A percentile compares a stretch with the other conserved stretches of the same genome.
These are phyloP conservation scores for Aspergillus cavernicola DNA, from an alignment of 495 filamentous ascomycete genomes.

Conservation along the genomic window DNA sequence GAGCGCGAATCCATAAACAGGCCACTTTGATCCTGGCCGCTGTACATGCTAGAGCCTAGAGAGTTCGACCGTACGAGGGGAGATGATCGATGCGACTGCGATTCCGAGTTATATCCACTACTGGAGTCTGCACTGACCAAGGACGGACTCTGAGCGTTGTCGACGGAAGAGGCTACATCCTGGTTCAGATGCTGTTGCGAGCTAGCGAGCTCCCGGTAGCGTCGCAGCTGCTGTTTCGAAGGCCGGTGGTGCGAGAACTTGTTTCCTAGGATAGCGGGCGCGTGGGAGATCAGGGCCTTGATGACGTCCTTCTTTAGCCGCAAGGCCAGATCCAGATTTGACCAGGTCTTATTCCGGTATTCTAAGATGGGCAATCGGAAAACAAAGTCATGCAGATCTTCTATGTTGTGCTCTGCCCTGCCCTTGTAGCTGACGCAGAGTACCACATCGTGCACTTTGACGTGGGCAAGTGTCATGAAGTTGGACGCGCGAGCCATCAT, in stretches of 20 bases:
- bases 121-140: conserved; percentile 38
- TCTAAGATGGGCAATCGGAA: conserved; percentile 93
- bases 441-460: conserved; percentile 91
- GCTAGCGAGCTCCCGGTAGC: conserved; percentile 72
- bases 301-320: conserved; percentile 92
- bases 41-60: conserved; percentile 33
- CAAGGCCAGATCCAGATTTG: conserved; percentile 89
- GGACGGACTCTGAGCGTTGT: conserved; percentile 22
- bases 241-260: conserved; percentile 89
- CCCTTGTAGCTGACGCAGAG: conserved; percentile 97
- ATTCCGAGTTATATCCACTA: conserved; percentile 34
- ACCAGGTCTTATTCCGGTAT: conserved; percentile 98
- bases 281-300: conserved; percentile 88
- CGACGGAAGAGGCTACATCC: conserved; percentile 33
- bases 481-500: conserved; percentile 96
- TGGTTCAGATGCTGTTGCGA: conserved; percentile 47
- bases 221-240: conserved; percentile 69
- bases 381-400: conserved; percentile 95
- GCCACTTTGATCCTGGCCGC: conserved; percentile 20
- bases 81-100: conserved; percentile 37
- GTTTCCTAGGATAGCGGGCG: conserved; percentile 94
- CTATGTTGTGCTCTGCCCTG: conserved; percentile 87
- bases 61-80: conserved; percentile 40
- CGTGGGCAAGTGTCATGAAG: conserved; percentile 95
- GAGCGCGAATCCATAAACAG: conserved; percentile 32